Evolutionary conservation across 169 alveolate species (phyloP).

Genomic region (Plasmodium falciparum): DNA sequence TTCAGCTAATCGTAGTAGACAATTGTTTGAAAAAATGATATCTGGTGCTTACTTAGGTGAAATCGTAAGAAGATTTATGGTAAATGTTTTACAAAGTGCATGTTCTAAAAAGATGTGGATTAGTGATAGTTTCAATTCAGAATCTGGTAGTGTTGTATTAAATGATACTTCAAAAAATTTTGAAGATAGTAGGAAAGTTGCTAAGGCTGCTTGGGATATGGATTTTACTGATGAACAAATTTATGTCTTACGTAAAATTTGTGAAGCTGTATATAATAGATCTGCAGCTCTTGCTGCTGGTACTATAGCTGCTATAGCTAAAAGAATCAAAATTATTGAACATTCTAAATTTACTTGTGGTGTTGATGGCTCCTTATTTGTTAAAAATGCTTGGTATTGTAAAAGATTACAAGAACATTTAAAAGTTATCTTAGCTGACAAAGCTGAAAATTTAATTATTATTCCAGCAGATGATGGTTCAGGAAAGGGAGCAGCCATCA

Average conservation of each 20-base stretch:
- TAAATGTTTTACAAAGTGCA: constrained; percentile 82
- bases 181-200: constrained; percentile 78
- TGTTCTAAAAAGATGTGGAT: constrained; percentile 89
- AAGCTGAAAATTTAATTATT: constrained; percentile 79
- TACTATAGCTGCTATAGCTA: constrained; percentile 87
- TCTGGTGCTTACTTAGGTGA: constrained; percentile 94
- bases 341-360: constrained; percentile 84
- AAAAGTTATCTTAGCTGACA: constrained; percentile 80
- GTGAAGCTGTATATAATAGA: constrained; percentile 86
- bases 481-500: constrained; percentile 93
- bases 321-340: constrained; percentile 83
- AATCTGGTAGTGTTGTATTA: constrained; percentile 82
- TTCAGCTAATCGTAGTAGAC: constrained; percentile 90
- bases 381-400: constrained; percentile 89
- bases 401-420: constrained; percentile 80
- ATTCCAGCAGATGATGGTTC: constrained; percentile 91
- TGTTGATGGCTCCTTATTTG: constrained; percentile 90
- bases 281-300: constrained; percentile 92
- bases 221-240: constrained; percentile 78
- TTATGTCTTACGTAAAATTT: constrained; percentile 80
- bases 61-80: constrained; percentile 86
- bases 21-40: constrained; percentile 89
- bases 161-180: constrained; percentile 83
- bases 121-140: constrained; percentile 81
- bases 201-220: constrained; percentile 83